Conservation (phyloP, 2,329 filamentous ascomycete species). For the Phialophora macrospora region DNA sequence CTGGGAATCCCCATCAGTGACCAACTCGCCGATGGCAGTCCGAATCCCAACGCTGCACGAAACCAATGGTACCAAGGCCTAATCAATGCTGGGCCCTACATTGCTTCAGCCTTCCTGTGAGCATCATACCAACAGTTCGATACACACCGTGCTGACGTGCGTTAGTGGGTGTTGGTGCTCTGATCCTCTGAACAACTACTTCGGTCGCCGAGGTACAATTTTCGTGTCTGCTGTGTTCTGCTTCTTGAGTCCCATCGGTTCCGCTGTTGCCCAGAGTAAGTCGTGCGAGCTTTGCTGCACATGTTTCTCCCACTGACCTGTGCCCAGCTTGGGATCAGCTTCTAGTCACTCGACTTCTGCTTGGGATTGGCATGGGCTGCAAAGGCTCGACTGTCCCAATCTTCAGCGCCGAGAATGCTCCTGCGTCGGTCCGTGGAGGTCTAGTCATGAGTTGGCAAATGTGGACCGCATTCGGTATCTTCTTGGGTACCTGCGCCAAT, state of each 20-base stretch:
- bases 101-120: conserved; percentile 56
- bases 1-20: conserved; percentile 51
- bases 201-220: conserved; percentile 72
- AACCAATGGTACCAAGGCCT: conserved; percentile 65
- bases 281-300: neutral
- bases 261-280: conserved; percentile 65
- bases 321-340: conserved; percentile 66
- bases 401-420: conserved; percentile 75
- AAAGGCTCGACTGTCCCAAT: conserved; percentile 77
- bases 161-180: conserved; percentile 74
- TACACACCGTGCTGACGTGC: conserved; percentile 55
- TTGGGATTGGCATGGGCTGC: conserved; percentile 78
- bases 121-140: conserved; percentile 55
- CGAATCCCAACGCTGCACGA: conserved; percentile 46
- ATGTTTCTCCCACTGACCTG: neutral
- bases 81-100: conserved; percentile 61
- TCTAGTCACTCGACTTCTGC: conserved; percentile 70
- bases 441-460: conserved; percentile 83
- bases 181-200: conserved; percentile 70
- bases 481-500: conserved; percentile 69
- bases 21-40: conserved; percentile 25
- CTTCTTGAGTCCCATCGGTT: conserved; percentile 65
- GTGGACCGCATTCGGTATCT: conserved; percentile 63
- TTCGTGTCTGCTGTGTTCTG: conserved; percentile 64
- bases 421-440: conserved; percentile 71